Conservation (phyloP, 2,329 filamentous ascomycete genomes). For the Teratosphaeria epicoccoides region DNA sequence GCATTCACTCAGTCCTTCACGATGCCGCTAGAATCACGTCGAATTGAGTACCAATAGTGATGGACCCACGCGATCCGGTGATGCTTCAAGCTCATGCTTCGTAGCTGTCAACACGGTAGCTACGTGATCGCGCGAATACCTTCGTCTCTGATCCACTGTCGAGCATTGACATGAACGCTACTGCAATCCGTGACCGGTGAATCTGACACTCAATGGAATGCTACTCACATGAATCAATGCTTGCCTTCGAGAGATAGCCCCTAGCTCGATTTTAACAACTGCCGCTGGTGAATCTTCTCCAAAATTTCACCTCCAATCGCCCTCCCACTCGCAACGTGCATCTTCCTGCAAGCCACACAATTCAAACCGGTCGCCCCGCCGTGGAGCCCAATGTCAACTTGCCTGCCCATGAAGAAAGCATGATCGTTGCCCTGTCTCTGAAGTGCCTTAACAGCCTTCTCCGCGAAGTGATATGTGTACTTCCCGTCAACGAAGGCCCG, state of each 20-base stretch:
- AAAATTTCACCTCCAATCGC: background rate
- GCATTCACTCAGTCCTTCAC: background rate
- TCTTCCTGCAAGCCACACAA: background rate
- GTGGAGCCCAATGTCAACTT: background rate
- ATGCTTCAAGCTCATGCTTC: background rate
- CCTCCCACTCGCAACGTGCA: background rate
- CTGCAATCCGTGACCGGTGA: too few relatives aligned
- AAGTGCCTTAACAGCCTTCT: background rate
- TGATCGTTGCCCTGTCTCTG: background rate
- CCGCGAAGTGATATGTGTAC: background rate
- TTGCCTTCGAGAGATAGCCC: background rate
- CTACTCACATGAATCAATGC: background rate
- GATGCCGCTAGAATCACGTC: background rate
- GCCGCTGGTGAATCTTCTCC: background rate
- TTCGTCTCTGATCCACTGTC: too few relatives aligned
- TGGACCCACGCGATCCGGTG: background rate
- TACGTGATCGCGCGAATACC: too few relatives aligned
- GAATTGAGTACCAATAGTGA: background rate
- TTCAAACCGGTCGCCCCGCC: background rate
- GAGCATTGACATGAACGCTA: too few relatives aligned
- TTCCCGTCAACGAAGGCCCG: background rate
- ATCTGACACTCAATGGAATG: too few relatives aligned
- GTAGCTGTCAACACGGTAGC: too few relatives aligned
- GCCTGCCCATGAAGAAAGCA: background rate
- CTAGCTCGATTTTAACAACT: background rate